Base-by-base conservation (phyloP, 2,329 filamentous ascomycete species). In the Colletotrichum abscissum region DNA sequence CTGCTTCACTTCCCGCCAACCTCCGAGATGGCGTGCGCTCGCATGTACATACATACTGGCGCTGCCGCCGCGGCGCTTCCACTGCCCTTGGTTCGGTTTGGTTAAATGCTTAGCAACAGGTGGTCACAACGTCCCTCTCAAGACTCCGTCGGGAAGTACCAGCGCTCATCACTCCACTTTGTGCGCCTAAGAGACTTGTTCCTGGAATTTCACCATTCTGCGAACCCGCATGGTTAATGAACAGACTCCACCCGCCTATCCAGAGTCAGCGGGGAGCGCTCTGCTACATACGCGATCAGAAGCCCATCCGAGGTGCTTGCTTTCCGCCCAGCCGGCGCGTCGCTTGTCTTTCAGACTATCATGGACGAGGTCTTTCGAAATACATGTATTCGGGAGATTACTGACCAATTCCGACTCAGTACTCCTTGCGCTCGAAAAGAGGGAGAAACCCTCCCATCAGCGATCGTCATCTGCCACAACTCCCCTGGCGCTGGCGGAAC, bases 131-230 rank as follows among this genome's bases (percentile, higher is more conserved):
- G 30, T 64, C 42, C 49, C 33, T 30, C 58, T 63, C 42, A 19
- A 42, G 38, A 19, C 38, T 42, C 57, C 24, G 56, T 63, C 30
- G 22, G 67, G 67, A 65, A 69, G 52, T 64, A 26, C 59, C 67
- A 63, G 35, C 46, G 67, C 52, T 9, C 59, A 69, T 69, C 67
- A 57, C 67, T 49, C 59, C 35, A 35, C 52, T 24, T 16, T 19
- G n/a, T 33, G 22, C 22, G 63, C 30, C 30, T 6, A 26, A 35
- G 19, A 19, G 26, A 22, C 49, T 19, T 55, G 33, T n/a, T 8
- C 42, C 12, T 22, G 11, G 46, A 42, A 24, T 16, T 22, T 56
- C 26, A 26, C 54, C 24, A 24, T 63, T 56, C 63, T 67, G 56
- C 56, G 24, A 55, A 49, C 11, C 56, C 24, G 24, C n/a, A 67